Conservation (phyloP, 169 alveolate species). For the Cryptosporidium ryanae region DNA sequence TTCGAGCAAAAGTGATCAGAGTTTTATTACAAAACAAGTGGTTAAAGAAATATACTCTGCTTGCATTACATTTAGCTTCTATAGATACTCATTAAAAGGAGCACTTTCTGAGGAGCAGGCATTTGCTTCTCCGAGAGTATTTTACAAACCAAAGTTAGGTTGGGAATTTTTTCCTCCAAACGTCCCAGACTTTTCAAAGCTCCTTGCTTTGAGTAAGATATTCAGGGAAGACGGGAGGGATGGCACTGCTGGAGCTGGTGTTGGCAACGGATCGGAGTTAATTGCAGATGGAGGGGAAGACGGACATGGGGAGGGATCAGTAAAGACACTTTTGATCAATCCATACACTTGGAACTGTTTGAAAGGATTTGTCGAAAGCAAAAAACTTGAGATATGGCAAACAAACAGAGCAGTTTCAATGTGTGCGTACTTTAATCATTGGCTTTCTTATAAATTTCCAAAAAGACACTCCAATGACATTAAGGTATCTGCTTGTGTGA, state of each 20-base stretch:
- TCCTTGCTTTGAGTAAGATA: constrained; percentile 32
- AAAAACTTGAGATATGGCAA: constrained; percentile 60
- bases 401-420: constrained; percentile 50
- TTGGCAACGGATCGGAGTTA: background rate
- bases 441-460: constrained; percentile 44
- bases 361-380: background rate
- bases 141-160: constrained; percentile 57
- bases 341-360: constrained; percentile 47
- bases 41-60: constrained; percentile 38
- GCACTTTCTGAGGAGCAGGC: constrained; percentile 73
- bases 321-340: background rate
- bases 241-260: background rate
- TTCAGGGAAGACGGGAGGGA: constrained; percentile 1
- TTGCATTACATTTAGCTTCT: constrained; percentile 58
- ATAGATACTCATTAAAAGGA: constrained; percentile 27
- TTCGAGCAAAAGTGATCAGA: constrained; percentile 6
- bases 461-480: background rate
- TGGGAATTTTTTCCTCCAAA: constrained; percentile 66
- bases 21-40: constrained; percentile 7
- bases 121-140: constrained; percentile 71
- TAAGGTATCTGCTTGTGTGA: constrained; percentile 17
- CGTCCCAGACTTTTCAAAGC: constrained; percentile 56
- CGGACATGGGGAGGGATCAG: no score
- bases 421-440: constrained; percentile 71
- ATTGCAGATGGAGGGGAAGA: no score